Percentiles rank a stretch among this genome's conserved stretches.
Conservation (phyloP, 805 yeast genomes). For the Lipomyces spencermartinsiae region DNA sequence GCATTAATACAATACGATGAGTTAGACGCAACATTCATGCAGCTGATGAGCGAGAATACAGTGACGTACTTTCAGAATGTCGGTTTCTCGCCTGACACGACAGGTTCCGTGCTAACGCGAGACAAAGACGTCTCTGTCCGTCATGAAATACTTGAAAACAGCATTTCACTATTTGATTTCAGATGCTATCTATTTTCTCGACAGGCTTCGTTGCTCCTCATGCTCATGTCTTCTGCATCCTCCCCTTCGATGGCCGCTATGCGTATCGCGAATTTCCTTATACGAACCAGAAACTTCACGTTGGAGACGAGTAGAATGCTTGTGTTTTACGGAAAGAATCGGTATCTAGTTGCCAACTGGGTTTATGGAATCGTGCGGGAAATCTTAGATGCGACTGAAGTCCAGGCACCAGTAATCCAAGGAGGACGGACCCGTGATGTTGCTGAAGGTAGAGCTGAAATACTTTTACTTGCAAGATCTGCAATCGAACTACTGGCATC, state of each 20-base stretch:
- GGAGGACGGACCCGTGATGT: slow-evolving; percentile 46
- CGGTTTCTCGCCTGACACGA: slow-evolving; percentile 41
- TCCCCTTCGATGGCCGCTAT: slow-evolving; percentile 44
- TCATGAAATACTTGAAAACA: slow-evolving; percentile 46
- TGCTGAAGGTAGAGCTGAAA: slow-evolving; percentile 51
- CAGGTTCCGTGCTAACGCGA: slow-evolving; percentile 35
- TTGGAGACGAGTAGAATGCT: slow-evolving; percentile 48
- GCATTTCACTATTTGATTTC: slow-evolving; percentile 50
- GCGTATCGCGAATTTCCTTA: slow-evolving; percentile 45
- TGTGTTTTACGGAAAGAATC: slow-evolving; percentile 37
- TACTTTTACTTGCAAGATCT: slow-evolving; percentile 51
- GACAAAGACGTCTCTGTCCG: slow-evolving; percentile 38
- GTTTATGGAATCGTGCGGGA: slow-evolving; percentile 51
- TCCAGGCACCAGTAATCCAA: slow-evolving; percentile 41
- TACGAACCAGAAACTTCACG: slow-evolving; percentile 49
- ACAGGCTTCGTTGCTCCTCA: slow-evolving; percentile 46
- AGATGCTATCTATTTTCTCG: slow-evolving; percentile 48
- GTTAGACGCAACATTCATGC: slow-evolving; percentile 49
- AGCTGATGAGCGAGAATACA: slow-evolving; percentile 39
- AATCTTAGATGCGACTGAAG: slow-evolving; percentile 46
- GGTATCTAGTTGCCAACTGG: slow-evolving; percentile 45
- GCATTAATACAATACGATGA: slow-evolving; percentile 60
- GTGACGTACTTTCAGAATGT: slow-evolving; percentile 44
- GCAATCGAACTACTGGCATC: slow-evolving; percentile 45
- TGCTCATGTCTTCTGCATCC: slow-evolving; percentile 42